Base-by-base conservation (phyloP, 73 alveolate genomes). In the Loxodes magnus region DNA sequence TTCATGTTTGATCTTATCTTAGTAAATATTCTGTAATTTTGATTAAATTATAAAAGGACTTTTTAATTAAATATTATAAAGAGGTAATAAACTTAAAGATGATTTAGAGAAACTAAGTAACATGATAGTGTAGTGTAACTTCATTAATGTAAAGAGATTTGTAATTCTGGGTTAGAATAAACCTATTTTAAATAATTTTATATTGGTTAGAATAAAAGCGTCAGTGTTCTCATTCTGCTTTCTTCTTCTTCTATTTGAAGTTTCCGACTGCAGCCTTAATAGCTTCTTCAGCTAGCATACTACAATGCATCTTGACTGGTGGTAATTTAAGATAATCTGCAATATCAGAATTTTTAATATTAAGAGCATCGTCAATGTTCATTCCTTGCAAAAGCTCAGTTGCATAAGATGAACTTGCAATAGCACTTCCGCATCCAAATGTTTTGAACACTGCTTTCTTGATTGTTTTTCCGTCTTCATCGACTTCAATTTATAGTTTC, bases 401-500 rank as follows among this genome's bases (percentile, higher is more conserved):
- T 6, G 93, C 97, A 43, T 84, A 87, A 5, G 94, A 78, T 26
- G 86, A 60, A 44, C 91, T 67, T 17, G 98, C 98, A 15, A 88
- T 88, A 17, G 98, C 98, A 23, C 92, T 68, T 48, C 95, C 98
- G 33, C 98, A 88, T 6, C 98, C 98, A 64, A 88, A 88, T 22
- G 98, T 88, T 87, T 85, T 88, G 64, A 88, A 88, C 15, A 85
- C 96, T 16, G 98, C 98, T 39, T 88, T 66, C 38, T 85, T 74
- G 48, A 88, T 88, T n/a, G n/a, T n/a, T 51, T 51, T 62, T 25
- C 94, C 95, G 51, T 88, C 96, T 25, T 81, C 79, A 2, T 71
- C 77, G 0, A 87, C 95, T 64, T 87, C 52, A 25, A 88, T 79
- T 44, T 88, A 82, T 43, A 88, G 78, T 62, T 81, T 88, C 96